Conservation (phyloP, 2,329 filamentous ascomycete species). For the Sordariomycetes sp. region DNA sequence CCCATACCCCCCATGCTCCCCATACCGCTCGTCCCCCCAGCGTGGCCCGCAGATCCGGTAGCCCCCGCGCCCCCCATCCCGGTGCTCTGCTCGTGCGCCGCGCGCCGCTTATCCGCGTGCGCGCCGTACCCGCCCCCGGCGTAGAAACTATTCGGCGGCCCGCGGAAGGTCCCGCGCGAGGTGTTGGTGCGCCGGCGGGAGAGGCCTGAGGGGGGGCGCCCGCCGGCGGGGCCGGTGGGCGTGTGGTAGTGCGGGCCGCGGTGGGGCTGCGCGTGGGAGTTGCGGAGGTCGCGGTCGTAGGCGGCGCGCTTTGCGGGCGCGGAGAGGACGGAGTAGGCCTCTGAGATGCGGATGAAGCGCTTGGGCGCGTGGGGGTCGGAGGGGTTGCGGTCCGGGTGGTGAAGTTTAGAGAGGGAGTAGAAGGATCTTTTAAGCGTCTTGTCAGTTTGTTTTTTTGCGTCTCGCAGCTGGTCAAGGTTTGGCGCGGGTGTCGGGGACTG, state of each 20-base stretch:
- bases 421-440: conserved; percentile 42
- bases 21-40: conserved; percentile 7
- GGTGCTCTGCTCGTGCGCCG: conserved; percentile 28
- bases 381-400: conserved; percentile 88
- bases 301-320: conserved; percentile 58
- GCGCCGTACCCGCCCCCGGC: conserved; percentile 65
- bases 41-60: conserved; percentile 12
- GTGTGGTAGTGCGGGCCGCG: conserved; percentile 33
- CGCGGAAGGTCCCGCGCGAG: conserved; percentile 57
- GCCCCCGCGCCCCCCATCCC: conserved; percentile 6
- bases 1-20: conserved; percentile 38
- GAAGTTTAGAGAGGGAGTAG: conserved; percentile 78
- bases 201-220: conserved; percentile 68
- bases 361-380: conserved; percentile 56
- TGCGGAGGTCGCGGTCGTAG: conserved; percentile 62
- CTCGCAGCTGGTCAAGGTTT: not conserved
- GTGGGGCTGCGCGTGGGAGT: conserved; percentile 17
- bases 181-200: conserved; percentile 40
- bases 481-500: conserved; percentile 6
- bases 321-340: conserved; percentile 70
- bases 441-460: not conserved
- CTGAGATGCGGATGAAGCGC: conserved; percentile 72
- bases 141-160: conserved; percentile 85
- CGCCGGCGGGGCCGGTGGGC: conserved; percentile 48
- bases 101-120: conserved; percentile 43